Conservation (phyloP, 2,329 filamentous ascomycete genomes). For the Seiridium cupressi region DNA sequence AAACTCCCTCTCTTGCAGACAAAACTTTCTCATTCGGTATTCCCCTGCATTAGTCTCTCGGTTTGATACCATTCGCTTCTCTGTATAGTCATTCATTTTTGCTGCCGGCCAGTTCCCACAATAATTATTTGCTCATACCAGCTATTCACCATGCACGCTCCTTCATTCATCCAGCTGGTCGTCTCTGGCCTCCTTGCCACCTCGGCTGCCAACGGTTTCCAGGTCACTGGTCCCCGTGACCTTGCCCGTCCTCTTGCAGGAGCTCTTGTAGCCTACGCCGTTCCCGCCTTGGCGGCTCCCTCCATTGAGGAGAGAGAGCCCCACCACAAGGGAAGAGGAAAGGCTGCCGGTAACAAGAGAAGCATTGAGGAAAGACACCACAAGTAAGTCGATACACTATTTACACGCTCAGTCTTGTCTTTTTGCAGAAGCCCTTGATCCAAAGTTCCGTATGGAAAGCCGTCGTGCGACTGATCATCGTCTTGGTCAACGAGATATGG, state of each 20-base stretch:
- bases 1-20: conserved; percentile 2
- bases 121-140: conserved; percentile 8
- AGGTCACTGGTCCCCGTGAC: conserved; percentile 16
- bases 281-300: conserved; percentile 16
- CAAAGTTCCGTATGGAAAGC: no score
- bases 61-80: conserved; percentile 12
- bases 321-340: not conserved
- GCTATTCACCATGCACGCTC: conserved; percentile 26
- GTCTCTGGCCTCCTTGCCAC: conserved; percentile 27
- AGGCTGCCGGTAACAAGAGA: conserved; percentile 8
- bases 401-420: no score
- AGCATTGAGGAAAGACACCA: no score
- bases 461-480: no score
- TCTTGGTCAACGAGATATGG: no score
- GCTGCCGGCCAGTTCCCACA: conserved; percentile 26
- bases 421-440: no score
- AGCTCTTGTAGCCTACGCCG: conserved; percentile 24
- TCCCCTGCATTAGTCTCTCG: conserved; percentile 7
- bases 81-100: conserved; percentile 18
- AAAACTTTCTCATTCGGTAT: conserved; percentile 4
- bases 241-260: conserved; percentile 21
- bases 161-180: conserved; percentile 26
- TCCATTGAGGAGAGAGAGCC: conserved; percentile 9
- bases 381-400: no score
- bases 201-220: conserved; percentile 26